Evolutionary conservation across 495 filamentous ascomycete genomes (phyloP).

Genomic region (Tuber melanosporum): DNA sequence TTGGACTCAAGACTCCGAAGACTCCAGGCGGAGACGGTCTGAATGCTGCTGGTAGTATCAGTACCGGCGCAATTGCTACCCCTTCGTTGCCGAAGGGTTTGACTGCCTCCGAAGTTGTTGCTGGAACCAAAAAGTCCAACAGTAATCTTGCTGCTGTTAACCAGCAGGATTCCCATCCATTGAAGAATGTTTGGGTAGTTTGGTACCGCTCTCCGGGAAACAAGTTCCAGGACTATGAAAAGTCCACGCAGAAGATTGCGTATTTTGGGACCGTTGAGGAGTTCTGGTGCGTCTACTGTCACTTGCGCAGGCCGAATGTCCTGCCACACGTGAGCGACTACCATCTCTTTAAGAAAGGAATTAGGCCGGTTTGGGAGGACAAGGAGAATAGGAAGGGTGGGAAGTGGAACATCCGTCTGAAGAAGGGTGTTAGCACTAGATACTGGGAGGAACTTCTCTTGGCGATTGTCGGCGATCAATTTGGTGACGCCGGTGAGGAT

Average conservation of each 20-base stretch:
- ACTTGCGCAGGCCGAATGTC: slow-evolving; percentile 80
- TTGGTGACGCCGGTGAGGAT: slow-evolving; percentile 86
- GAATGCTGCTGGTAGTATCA: slow-evolving; percentile 25
- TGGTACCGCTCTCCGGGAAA: slow-evolving; percentile 89
- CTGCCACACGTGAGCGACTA: slow-evolving; percentile 94
- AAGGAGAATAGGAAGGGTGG: slow-evolving; percentile 92
- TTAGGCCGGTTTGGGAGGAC: slow-evolving; percentile 97
- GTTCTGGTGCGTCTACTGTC: slow-evolving; percentile 86
- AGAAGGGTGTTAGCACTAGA: slow-evolving; percentile 92
- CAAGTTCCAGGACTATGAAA: slow-evolving; percentile 93
- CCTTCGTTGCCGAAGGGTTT: slow-evolving; percentile 35
- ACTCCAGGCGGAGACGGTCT: slow-evolving; percentile 62
- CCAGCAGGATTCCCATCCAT: slow-evolving; percentile 48
- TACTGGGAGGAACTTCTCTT: slow-evolving; percentile 96
- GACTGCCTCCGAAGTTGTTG: slow-evolving; percentile 47
- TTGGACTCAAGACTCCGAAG: slow-evolving; percentile 88
- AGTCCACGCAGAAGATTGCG: slow-evolving; percentile 82
- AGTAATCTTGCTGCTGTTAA: slow-evolving; percentile 43
- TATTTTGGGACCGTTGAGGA: slow-evolving; percentile 75
- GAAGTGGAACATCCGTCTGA: slow-evolving; percentile 92
- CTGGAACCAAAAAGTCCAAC: slow-evolving; percentile 61
- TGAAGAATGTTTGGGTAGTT: slow-evolving; percentile 89
- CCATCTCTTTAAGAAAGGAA: slow-evolving; percentile 95
- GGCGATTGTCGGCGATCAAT: slow-evolving; percentile 89
- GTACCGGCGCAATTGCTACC: slow-evolving; percentile 25